Evolutionary conservation across 2,329 filamentous ascomycete genomes (phyloP).

Genomic region (Phialemonium atrogriseum): DNA sequence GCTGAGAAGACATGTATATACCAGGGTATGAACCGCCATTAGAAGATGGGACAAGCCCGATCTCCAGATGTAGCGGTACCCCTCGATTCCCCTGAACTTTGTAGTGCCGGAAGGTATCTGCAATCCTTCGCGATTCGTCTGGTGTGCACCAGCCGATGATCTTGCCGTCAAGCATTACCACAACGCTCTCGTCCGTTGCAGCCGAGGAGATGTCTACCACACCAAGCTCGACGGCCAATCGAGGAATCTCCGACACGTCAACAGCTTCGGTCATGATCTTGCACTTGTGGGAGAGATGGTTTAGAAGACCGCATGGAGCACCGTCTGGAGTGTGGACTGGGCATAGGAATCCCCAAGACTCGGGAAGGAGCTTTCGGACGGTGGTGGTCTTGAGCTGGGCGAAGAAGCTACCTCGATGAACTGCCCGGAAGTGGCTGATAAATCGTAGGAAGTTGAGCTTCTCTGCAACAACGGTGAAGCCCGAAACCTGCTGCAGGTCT

Average conservation of each 20-base stretch:
- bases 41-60: conserved; percentile 84
- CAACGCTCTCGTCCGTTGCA: conserved; percentile 73
- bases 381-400: conserved; percentile 95
- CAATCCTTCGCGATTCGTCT: conserved; percentile 70
- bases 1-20: conserved; percentile 83
- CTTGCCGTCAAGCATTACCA: conserved; percentile 82
- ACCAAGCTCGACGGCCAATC: conserved; percentile 70
- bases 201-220: conserved; percentile 69
- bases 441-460: conserved; percentile 99
- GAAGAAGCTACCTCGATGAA: conserved; percentile 98
- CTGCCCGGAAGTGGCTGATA: conserved; percentile 98
- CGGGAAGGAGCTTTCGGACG: conserved; percentile 87
- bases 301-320: conserved; percentile 85
- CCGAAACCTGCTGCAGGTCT: conserved; percentile 88
- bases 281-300: conserved; percentile 94
- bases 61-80: conserved; percentile 77
- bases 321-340: conserved; percentile 97
- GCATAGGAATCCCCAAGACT: conserved; percentile 97
- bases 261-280: conserved; percentile 70
- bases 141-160: conserved; percentile 88
- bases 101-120: conserved; percentile 85
- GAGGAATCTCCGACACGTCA: conserved; percentile 67
- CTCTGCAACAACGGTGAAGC: conserved; percentile 93
- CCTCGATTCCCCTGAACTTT: conserved; percentile 82
- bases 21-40: conserved; percentile 93